phyloP scores from a whole-genome alignment of 2,329 filamentous ascomycete genomes.

The Chaetothyriales sp. region DNA sequence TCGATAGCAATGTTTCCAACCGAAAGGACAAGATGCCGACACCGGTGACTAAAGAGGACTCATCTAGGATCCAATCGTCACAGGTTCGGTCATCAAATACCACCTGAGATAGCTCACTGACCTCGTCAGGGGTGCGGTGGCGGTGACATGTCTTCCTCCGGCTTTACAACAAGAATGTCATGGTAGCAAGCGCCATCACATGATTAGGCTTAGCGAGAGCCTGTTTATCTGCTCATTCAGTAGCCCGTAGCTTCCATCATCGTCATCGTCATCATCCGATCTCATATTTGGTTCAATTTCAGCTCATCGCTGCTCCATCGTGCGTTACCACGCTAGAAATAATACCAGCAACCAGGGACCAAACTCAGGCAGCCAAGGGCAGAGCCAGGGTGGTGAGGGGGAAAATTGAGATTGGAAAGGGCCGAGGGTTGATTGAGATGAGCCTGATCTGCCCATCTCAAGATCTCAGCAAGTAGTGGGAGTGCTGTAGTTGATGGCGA shows the following conservation, averaged over 20 bases:
- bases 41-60: neutral
- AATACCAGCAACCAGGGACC: neutral
- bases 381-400: neutral
- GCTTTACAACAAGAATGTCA: constrained; percentile 2
- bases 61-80: neutral
- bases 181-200: too few species aligned
- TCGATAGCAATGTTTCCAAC: neutral
- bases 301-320: too few species aligned
- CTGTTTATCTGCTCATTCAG: too few species aligned
- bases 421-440: neutral
- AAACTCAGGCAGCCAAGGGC: neutral
- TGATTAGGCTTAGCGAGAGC: too few species aligned
- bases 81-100: neutral
- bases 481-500: neutral
- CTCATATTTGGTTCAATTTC: too few species aligned
- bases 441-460: neutral
- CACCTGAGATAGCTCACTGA: neutral
- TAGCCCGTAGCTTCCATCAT: too few species aligned
- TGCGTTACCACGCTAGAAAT: too few species aligned
- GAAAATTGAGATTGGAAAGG: neutral
- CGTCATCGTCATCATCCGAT: too few species aligned
- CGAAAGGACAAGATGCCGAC: neutral
- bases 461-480: neutral
- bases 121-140: neutral
- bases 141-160: constrained; percentile 1